A percentile compares a stretch with the other conserved stretches of the same genome.
Conservation (phyloP, 257 asterid species). For the Fraxinus quadrangulata region DNA sequence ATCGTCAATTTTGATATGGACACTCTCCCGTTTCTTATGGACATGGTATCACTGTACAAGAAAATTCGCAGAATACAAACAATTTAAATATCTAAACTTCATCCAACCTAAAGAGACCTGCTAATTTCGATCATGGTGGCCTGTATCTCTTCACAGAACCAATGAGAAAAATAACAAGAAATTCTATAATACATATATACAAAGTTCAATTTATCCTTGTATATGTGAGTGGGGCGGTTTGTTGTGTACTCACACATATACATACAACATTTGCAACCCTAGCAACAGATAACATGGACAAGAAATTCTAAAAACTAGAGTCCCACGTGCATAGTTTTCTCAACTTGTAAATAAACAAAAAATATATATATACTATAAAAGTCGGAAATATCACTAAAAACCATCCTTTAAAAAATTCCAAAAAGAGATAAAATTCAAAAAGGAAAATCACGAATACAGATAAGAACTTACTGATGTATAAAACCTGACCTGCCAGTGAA, state of each 20-base stretch:
- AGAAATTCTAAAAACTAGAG: neutral
- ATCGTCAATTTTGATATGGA: no score
- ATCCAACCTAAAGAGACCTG: neutral
- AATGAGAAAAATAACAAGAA: neutral
- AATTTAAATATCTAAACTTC: neutral
- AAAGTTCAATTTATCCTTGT: no score
- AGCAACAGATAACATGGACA: neutral
- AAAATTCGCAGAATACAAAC: no score
- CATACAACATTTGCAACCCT: slow-evolving; percentile 2
- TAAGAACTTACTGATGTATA: neutral
- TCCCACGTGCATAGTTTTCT: neutral
- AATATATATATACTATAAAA: no score
- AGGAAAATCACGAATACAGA: neutral
- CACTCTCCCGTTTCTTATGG: no score
- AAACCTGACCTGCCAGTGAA: neutral
- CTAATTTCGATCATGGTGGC: neutral
- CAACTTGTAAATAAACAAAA: neutral
- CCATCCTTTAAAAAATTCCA: neutral
- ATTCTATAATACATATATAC: neutral
- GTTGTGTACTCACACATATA: no score
- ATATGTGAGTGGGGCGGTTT: no score
- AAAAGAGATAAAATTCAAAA: neutral
- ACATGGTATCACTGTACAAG: no score
- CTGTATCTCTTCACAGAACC: neutral
- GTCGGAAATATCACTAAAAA: neutral